Conservation (phyloP, 352 stramenopile genomes). For the Phytophthora meadii region DNA sequence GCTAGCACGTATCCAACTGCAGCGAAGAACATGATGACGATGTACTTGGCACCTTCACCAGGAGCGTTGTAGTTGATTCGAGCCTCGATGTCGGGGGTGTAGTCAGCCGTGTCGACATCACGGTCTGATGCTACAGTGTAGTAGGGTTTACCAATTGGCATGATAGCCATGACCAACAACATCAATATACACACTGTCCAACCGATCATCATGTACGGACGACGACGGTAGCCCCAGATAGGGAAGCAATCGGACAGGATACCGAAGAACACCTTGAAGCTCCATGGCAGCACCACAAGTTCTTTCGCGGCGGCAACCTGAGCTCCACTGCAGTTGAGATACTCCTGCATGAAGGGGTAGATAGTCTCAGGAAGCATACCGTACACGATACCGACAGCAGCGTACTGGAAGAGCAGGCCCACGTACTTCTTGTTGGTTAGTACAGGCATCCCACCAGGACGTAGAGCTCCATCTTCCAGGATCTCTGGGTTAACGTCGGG, state of each 20-base stretch:
- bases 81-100: slow-evolving; percentile 29
- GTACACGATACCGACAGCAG: slow-evolving; percentile 47
- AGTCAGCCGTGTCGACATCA: slow-evolving; percentile 31
- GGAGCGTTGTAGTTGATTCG: slow-evolving; percentile 44
- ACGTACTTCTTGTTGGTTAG: slow-evolving; percentile 47
- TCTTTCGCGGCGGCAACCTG: slow-evolving; percentile 45
- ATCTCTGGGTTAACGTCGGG: slow-evolving; percentile 14
- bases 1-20: slow-evolving; percentile 66
- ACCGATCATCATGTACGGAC: slow-evolving; percentile 65
- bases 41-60: slow-evolving; percentile 34
- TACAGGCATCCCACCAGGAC: slow-evolving; percentile 31
- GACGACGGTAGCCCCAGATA: slow-evolving; percentile 61
- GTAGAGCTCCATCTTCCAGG: slow-evolving; percentile 41
- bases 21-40: slow-evolving; percentile 53
- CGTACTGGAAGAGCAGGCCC: slow-evolving; percentile 51
- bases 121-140: slow-evolving; percentile 35
- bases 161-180: slow-evolving; percentile 50
- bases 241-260: slow-evolving; percentile 39
- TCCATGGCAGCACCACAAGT: slow-evolving; percentile 54
- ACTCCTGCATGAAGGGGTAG: slow-evolving; percentile 55
- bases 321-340: slow-evolving; percentile 49
- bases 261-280: slow-evolving; percentile 57
- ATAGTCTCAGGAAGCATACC: slow-evolving; percentile 45
- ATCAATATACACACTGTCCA: slow-evolving; percentile 53
- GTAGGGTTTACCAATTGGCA: slow-evolving; percentile 52